Base-by-base conservation (phyloP, 1,284 basidiomycete genomes). In the Mycena citricolor region DNA sequence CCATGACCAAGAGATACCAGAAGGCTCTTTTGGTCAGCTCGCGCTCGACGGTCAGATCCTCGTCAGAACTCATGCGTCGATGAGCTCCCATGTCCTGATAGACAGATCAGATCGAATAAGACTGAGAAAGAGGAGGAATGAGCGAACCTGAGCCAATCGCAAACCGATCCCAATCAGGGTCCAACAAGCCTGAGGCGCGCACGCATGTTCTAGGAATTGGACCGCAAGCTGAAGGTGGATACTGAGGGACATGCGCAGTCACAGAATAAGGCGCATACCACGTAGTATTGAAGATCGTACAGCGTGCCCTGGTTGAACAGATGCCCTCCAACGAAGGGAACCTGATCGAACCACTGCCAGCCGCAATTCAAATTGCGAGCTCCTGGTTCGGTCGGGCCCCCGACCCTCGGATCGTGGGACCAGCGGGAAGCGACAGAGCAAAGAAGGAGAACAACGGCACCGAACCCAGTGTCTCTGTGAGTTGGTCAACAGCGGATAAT, bases 351-450 rank as follows among this genome's bases (percentile, higher is more conserved):
- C 66, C 76, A 91, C 52, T 78, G 80, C 86, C 86, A 90, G 3
- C 89, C 89, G 1, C 74, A 83, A 50, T 79, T 77, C 39, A 58
- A 57, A 13, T 61, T 62, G 8, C 64, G 63, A 30, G 62, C 56
- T 11, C 58, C 71, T n/a, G n/a, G n/a, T n/a, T n/a, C n/a, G n/a
- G n/a, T n/a, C 10, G 77, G 73, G 11, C 72, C 61, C 46, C 77
- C 59, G 0, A 86, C 79, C 5, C 86, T 67, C 0, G 71, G 72
- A 59, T 91, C 90, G 39, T 84, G 72, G 5, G 81, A 78, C 58
- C 73, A 87, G 19, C 87, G 75, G 0, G 88, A 68, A 4, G 79
- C 91, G 33, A 83, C 73, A 1, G 91, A 87, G 56, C 88, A 92
- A 0, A 93, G 78, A 20, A 91, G 72, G 12, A 93, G 65, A 39